A percentile compares a stretch with the other conserved stretches of the same genome.
These are phyloP conservation scores for Calycina herbarum DNA, from an alignment of 2,329 filamentous ascomycete genomes.

Conservation along the genomic window DNA sequence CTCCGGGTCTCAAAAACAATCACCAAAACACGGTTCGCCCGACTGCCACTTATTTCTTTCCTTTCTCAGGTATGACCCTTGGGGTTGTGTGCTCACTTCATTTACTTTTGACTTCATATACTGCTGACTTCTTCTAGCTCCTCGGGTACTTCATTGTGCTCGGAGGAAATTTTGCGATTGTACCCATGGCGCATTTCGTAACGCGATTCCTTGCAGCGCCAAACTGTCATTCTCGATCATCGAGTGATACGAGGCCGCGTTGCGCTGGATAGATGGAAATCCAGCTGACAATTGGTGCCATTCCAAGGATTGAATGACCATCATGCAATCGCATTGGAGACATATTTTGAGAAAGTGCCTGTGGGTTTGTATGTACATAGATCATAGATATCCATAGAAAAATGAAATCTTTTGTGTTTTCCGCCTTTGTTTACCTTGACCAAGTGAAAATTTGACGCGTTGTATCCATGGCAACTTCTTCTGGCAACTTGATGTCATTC, in stretches of 20 bases:
- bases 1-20: background rate
- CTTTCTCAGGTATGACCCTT: background rate
- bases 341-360: background rate
- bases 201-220: too few relatives aligned
- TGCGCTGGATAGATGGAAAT: background rate
- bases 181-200: too few relatives aligned
- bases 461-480: background rate
- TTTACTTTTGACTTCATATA: background rate
- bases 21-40: conserved; percentile 2
- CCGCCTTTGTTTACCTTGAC: background rate
- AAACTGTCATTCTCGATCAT: background rate
- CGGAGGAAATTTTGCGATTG: too few relatives aligned
- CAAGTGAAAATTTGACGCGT: background rate
- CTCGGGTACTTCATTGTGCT: too few relatives aligned
- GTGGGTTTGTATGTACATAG: background rate
- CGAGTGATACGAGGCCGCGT: background rate
- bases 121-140: background rate
- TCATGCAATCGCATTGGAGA: background rate
- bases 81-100: background rate
- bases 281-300: background rate
- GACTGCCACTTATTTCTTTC: conserved; percentile 2
- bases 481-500: too few relatives aligned
- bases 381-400: background rate
- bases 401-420: background rate
- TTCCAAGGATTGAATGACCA: background rate